Evolutionary conservation across 257 asterid species (phyloP).

Genomic region (Solanum neorickii): DNA sequence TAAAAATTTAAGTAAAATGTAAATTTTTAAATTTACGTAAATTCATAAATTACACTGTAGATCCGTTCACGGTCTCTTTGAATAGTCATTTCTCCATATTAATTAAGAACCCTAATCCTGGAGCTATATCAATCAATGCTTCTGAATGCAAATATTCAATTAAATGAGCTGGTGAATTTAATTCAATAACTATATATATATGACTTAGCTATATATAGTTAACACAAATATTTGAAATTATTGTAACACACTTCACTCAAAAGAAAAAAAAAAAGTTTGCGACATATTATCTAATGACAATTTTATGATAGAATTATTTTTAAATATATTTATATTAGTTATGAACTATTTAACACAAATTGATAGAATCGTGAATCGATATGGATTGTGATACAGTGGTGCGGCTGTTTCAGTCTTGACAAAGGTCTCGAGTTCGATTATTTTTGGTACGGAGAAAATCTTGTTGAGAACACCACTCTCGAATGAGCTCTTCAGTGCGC

Average conservation of each 20-base stretch:
- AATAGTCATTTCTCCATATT: not conserved
- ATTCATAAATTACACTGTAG: not conserved
- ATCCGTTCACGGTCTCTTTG: not conserved
- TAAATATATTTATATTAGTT: not conserved
- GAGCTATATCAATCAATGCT: constrained; percentile 14
- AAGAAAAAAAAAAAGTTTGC: not conserved
- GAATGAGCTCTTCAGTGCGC: no score
- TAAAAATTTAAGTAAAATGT: not conserved
- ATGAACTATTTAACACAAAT: not conserved
- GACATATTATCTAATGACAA: not conserved
- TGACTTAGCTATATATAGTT: not conserved
- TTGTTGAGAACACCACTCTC: not conserved
- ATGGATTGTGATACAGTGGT: not conserved
- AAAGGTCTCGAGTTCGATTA: not conserved
- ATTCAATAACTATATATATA: not conserved
- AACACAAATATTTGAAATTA: not conserved
- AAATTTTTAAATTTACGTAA: not conserved
- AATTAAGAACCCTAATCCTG: constrained; percentile 16
- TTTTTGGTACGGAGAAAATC: not conserved
- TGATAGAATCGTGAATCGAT: not conserved
- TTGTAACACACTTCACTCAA: not conserved
- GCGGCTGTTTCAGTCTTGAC: not conserved
- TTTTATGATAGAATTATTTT: not conserved
- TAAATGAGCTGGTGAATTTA: constrained; percentile 12
- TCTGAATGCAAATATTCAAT: not conserved